Evolutionary conservation across 371 early-diverging fungal species (phyloP).

Genomic region (Lichtheimia corymbifera): DNA sequence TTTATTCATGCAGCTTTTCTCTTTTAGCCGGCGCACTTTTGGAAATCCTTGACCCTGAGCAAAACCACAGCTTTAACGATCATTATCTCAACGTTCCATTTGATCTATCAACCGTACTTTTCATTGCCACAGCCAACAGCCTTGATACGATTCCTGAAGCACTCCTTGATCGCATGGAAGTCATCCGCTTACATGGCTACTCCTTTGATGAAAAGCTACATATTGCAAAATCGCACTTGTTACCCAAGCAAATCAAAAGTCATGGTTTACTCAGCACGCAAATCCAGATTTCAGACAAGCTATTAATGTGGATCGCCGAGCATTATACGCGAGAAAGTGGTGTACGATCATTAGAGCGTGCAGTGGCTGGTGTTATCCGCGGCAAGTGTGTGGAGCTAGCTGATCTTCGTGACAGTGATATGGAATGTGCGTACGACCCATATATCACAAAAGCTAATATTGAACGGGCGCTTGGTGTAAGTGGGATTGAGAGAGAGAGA

Average conservation of each 20-base stretch:
- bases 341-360: slow-evolving; percentile 78
- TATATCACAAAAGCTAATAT: slow-evolving; percentile 42
- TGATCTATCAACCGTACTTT: slow-evolving; percentile 83
- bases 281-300: slow-evolving; percentile 57
- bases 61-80: slow-evolving; percentile 80
- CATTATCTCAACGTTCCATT: slow-evolving; percentile 85
- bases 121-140: slow-evolving; percentile 88
- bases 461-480: slow-evolving; percentile 69
- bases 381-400: slow-evolving; percentile 73
- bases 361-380: slow-evolving; percentile 76
- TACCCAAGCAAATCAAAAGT: slow-evolving; percentile 70
- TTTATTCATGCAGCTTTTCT: background rate
- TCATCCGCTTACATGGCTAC: slow-evolving; percentile 82
- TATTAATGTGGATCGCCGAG: slow-evolving; percentile 63
- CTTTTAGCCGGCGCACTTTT: slow-evolving; percentile 69
- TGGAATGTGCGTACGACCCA: slow-evolving; percentile 25
- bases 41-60: slow-evolving; percentile 81
- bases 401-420: slow-evolving; percentile 26
- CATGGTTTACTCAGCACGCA: slow-evolving; percentile 65
- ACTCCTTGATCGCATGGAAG: slow-evolving; percentile 86
- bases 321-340: slow-evolving; percentile 89
- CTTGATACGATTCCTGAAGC: slow-evolving; percentile 79
- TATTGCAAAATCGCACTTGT: slow-evolving; percentile 52
- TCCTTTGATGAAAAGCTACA: slow-evolving; percentile 79
- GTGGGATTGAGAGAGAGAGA: background rate